Percentiles rank a stretch among this genome's conserved stretches.
Conservation (phyloP, 495 filamentous ascomycete genomes). For the Xylaria acuta region DNA sequence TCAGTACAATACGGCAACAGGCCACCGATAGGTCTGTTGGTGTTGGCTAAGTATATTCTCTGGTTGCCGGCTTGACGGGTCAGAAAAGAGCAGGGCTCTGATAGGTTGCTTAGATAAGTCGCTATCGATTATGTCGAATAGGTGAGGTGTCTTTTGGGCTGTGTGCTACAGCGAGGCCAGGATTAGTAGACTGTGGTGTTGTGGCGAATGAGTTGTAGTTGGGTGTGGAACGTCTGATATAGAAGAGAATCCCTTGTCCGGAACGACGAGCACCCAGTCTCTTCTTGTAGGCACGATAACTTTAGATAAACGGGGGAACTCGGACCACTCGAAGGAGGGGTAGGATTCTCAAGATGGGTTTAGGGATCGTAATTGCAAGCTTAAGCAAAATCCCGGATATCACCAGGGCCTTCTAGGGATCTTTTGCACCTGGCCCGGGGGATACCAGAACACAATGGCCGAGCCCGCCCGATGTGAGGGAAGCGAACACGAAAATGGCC, state of each 20-base stretch:
- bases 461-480: constrained; percentile 44
- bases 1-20: constrained; percentile 14
- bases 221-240: constrained; percentile 16
- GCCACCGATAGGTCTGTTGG: neutral
- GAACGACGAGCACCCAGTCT: constrained; percentile 17
- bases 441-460: constrained; percentile 36
- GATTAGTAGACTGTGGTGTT: constrained; percentile 4
- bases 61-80: neutral
- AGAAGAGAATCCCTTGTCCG: constrained; percentile 12
- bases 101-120: constrained; percentile 8
- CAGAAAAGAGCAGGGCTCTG: neutral
- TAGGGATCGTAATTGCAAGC: constrained; percentile 19
- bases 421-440: constrained; percentile 20
- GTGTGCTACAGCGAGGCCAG: constrained; percentile 13
- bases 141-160: constrained; percentile 21
- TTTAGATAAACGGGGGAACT: constrained; percentile 21
- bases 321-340: constrained; percentile 24
- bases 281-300: constrained; percentile 27
- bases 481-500: constrained; percentile 43
- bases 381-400: constrained; percentile 17
- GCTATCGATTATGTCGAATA: constrained; percentile 17
- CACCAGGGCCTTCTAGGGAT: constrained; percentile 17
- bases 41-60: neutral
- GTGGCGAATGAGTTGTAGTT: constrained; percentile 8
- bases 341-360: constrained; percentile 23